Percentiles rank a stretch among this genome's conserved stretches.
phyloP scores from a whole-genome alignment of 208 protist genomes.

The Crithidia sp. region DNA sequence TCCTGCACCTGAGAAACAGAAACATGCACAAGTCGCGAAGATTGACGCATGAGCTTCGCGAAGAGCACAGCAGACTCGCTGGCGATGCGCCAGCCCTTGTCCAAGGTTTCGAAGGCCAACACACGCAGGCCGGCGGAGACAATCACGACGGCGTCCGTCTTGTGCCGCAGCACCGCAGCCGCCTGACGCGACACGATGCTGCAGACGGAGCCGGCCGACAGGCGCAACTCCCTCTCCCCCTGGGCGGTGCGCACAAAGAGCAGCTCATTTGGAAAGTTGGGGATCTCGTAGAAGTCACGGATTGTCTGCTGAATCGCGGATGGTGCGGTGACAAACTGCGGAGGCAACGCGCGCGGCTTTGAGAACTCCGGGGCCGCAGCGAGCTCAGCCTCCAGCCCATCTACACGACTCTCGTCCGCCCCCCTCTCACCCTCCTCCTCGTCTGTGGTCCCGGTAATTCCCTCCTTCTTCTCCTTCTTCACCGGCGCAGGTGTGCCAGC shows the following conservation, averaged over 20 bases:
- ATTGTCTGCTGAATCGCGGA: constrained; percentile 45
- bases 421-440: not conserved
- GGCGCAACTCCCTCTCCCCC: constrained; percentile 62
- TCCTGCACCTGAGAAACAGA: constrained; percentile 52
- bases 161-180: constrained; percentile 55
- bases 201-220: constrained; percentile 62
- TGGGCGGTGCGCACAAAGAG: constrained; percentile 74
- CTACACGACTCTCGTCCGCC: not conserved
- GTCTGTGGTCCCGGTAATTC: not conserved
- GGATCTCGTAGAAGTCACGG: constrained; percentile 55
- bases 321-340: constrained; percentile 66
- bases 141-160: constrained; percentile 70
- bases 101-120: constrained; percentile 68
- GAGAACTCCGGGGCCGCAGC: not conserved
- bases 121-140: constrained; percentile 82
- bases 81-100: constrained; percentile 77
- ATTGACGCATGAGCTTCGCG: constrained; percentile 60
- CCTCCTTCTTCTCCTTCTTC: constrained; percentile 31
- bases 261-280: constrained; percentile 57
- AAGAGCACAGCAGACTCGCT: constrained; percentile 79
- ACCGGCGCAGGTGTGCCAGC: constrained; percentile 2
- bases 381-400: constrained; percentile 9
- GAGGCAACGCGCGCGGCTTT: constrained; percentile 48
- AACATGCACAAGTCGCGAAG: constrained; percentile 62
- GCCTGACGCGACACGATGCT: constrained; percentile 68